phyloP scores from a whole-genome alignment of 2,329 filamentous ascomycete species.

The Purpureocillium lavendulum region DNA sequence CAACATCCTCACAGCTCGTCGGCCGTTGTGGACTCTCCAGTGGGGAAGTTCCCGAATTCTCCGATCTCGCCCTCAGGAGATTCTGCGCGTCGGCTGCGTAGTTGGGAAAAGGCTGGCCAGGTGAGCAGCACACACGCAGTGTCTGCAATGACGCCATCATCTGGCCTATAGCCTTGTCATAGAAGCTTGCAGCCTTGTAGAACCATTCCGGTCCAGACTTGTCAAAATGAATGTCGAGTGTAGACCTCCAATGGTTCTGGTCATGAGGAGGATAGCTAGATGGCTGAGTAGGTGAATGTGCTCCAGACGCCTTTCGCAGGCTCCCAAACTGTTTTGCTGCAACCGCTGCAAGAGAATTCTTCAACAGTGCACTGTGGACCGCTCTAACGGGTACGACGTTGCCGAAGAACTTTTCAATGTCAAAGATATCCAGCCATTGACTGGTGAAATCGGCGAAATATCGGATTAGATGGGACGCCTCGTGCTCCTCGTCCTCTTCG shows the following conservation, averaged over 20 bases:
- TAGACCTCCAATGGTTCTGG: background rate
- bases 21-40: constrained; percentile 2
- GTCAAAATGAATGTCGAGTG: constrained; percentile 5
- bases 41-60: background rate
- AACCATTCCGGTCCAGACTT: constrained; percentile 9
- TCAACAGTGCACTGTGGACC: constrained; percentile 7
- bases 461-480: constrained; percentile 8
- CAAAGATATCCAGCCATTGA: constrained; percentile 10
- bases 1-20: constrained; percentile 1
- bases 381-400: constrained; percentile 10
- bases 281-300: too few species aligned
- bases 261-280: too few species aligned
- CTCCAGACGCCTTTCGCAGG: background rate
- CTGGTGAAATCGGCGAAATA: constrained; percentile 10
- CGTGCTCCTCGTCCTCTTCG: constrained; percentile 2
- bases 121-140: constrained; percentile 2
- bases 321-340: constrained; percentile 11
- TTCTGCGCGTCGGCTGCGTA: background rate
- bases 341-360: constrained; percentile 9
- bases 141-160: constrained; percentile 10
- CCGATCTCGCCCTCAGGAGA: constrained; percentile 1
- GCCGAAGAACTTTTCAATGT: constrained; percentile 10
- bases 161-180: constrained; percentile 11
- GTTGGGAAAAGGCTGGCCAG: background rate
- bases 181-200: constrained; percentile 12